phyloP scores from a whole-genome alignment of 192 early-diverging fungal species.

The Gryganskiella cystojenkinii region DNA sequence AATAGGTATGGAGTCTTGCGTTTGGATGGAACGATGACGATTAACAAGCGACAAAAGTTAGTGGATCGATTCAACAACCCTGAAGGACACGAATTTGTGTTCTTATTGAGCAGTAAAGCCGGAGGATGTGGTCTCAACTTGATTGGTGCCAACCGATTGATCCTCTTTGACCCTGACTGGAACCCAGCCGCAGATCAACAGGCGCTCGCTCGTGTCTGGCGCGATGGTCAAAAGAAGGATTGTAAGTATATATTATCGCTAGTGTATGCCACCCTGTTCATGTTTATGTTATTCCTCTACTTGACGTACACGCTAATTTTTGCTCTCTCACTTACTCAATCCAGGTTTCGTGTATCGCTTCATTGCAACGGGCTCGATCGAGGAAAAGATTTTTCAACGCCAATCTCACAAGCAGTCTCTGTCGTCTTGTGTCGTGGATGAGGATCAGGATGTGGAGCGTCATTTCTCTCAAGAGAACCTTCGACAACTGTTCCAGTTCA shows the following conservation, averaged over 20 bases:
- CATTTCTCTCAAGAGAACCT: conserved; percentile 94
- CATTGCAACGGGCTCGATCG: conserved; percentile 97
- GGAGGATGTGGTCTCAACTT: conserved; percentile 99
- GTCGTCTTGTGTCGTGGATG: conserved; percentile 95
- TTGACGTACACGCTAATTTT: background rate
- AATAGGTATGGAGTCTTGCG: conserved; percentile 78
- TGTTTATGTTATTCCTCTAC: background rate
- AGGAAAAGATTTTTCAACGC: conserved; percentile 99
- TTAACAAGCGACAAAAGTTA: conserved; percentile 92
- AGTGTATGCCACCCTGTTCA: background rate
- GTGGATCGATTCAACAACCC: conserved; percentile 98
- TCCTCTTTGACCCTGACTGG: conserved; percentile 96
- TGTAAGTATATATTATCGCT: conserved; percentile 49
- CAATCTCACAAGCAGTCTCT: conserved; percentile 88
- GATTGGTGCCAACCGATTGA: conserved; percentile 96
- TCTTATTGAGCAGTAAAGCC: conserved; percentile 96
- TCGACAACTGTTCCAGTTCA: conserved; percentile 89
- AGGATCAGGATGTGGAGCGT: conserved; percentile 90
- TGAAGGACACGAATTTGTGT: conserved; percentile 86
- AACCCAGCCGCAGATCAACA: conserved; percentile 99
- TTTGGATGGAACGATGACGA: conserved; percentile 93
- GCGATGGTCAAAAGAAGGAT: conserved; percentile 84
- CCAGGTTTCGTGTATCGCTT: conserved; percentile 98
- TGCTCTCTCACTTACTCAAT: conserved; percentile 22
- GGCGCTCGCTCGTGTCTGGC: conserved; percentile 90